A percentile compares a stretch with the other conserved stretches of the same genome.
phyloP scores from a whole-genome alignment of 2,329 filamentous ascomycete genomes.

The Pseudogymnoascus sp. region DNA sequence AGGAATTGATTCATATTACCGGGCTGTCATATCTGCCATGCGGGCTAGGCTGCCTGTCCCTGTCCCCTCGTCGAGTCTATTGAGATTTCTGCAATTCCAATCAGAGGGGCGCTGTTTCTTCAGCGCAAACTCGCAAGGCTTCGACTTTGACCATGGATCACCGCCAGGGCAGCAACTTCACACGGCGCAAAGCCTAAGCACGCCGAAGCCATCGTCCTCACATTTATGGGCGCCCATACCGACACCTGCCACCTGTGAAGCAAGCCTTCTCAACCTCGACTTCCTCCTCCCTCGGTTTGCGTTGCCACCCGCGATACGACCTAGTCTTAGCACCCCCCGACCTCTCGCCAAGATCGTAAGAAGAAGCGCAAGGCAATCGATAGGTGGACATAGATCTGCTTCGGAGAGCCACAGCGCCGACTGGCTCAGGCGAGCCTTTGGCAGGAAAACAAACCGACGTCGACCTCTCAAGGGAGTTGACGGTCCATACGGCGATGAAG shows the following conservation, averaged over 20 bases:
- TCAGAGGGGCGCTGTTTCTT: conserved; percentile 52
- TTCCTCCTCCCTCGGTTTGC: conserved; percentile 21
- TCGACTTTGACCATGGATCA: conserved; percentile 23
- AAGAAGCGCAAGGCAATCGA: conserved; percentile 10
- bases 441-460: conserved; percentile 13
- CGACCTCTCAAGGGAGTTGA: conserved; percentile 48
- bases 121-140: conserved; percentile 32
- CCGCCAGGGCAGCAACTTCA: conserved; percentile 15
- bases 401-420: conserved; percentile 14
- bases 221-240: conserved; percentile 19
- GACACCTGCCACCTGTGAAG: conserved; percentile 18
- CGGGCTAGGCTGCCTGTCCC: conserved; percentile 24
- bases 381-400: conserved; percentile 16
- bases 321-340: neutral
- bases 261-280: conserved; percentile 23
- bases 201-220: conserved; percentile 16
- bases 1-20: conserved; percentile 4
- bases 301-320: neutral
- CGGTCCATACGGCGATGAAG: conserved; percentile 51
- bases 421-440: conserved; percentile 8
- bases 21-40: conserved; percentile 19
- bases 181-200: conserved; percentile 1
- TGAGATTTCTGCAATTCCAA: conserved; percentile 68
- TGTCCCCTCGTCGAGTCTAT: conserved; percentile 48
- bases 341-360: neutral